Base-by-base conservation (phyloP, 2,329 filamentous ascomycete genomes). In the Aspergillus sp. region DNA sequence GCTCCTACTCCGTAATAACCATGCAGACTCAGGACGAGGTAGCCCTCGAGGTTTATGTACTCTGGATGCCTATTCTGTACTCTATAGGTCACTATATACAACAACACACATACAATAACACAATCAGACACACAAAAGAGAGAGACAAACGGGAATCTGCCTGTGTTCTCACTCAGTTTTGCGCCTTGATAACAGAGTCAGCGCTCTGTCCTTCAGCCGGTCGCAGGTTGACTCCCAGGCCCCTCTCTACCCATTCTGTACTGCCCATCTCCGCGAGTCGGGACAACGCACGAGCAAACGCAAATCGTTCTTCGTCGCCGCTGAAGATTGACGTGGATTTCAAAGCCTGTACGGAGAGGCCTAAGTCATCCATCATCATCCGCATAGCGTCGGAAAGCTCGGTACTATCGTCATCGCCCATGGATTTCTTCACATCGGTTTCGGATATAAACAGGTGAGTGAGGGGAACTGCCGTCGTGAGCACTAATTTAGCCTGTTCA, bases 231-330 rank as follows among this genome's bases (percentile, higher is more conserved):
- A 19, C 19, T 19, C 19, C 74, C 64, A 82, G 52, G 0, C 81
- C 90, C 9, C 89, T 71, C 70, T 97, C 91, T 3, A 97, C 86
- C 93, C 93, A 98, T 65, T 96, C 86, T 65, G 82, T 81, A 64
- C 88, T 93, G 19, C 89, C 88, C 93, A 98, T 98, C 69, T 97
- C 89, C 46, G 76, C 85, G 51, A 98, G 70, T 47, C 93, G 75
- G 45, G 85, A 90, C 56, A 97, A 67, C 1, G 93, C 93, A 45
- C 93, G 75, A 27, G 89, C 89, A 73, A 98, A 98, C 0, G 93
- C 93, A 72, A 98, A 98, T 0, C 88, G 80, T 70, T 98, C 93
- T 72, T 98, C 93, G 48, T 96, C 93, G 36, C 93, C 93, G 1
- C 85, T 86, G 66, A 98, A 98, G 35, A 97, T 80, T 54, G 80